Conservation (phyloP, 257 asterid species). For the Nicotiana paniculata region DNA sequence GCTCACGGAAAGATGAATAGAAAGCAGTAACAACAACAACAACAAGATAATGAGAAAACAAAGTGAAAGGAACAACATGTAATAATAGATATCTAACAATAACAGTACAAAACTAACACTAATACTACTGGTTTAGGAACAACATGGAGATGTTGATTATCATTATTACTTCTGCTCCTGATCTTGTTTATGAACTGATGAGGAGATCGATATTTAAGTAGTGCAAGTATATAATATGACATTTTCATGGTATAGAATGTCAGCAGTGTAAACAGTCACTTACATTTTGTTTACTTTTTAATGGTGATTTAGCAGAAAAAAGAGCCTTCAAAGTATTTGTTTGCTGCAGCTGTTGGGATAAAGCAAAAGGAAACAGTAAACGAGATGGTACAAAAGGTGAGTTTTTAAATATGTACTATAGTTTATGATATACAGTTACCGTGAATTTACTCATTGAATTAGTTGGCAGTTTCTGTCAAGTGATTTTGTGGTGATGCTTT, state of each 20-base stretch:
- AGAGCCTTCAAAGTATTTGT: conserved; percentile 36
- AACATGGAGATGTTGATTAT: not conserved
- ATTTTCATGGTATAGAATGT: not conserved
- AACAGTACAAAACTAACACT: too few species aligned
- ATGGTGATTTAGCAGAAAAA: conserved; percentile 29
- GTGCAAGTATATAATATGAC: not conserved
- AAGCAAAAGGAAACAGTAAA: conserved; percentile 64
- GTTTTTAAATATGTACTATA: not conserved
- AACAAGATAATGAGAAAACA: too few species aligned
- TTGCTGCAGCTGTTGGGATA: conserved; percentile 68
- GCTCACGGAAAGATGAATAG: too few species aligned
- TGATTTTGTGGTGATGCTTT: conserved; percentile 74
- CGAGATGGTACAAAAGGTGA: conserved; percentile 60
- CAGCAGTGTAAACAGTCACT: not conserved
- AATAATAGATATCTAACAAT: too few species aligned
- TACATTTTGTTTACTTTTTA: not conserved
- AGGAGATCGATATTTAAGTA: not conserved
- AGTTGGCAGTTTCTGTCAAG: conserved; percentile 51
- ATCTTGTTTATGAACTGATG: not conserved
- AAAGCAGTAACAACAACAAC: too few species aligned
- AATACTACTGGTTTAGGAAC: too few species aligned
- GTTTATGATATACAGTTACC: not conserved
- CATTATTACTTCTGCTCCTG: not conserved
- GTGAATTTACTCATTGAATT: not conserved
- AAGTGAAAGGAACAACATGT: too few species aligned